These are phyloP conservation scores for Diaporthe ampelina DNA, from an alignment of 2,329 filamentous ascomycete genomes.

Conservation along the genomic window DNA sequence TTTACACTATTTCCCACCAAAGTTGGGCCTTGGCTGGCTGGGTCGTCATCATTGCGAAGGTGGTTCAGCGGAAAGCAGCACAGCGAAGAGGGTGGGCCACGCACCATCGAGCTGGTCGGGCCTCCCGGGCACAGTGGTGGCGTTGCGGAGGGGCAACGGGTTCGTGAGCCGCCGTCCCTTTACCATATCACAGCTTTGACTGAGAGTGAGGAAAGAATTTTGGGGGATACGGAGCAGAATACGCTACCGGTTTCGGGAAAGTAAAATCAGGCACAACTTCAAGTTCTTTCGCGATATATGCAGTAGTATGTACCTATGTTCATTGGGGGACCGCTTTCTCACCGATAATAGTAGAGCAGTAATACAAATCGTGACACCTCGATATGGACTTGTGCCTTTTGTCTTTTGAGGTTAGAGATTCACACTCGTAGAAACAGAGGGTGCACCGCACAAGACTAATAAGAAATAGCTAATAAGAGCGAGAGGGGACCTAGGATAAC, in stretches of 20 bases:
- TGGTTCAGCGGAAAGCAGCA: not conserved
- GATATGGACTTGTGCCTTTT: too few relatives aligned
- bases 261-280: not conserved
- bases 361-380: too few relatives aligned
- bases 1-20: not conserved
- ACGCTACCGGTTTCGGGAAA: not conserved
- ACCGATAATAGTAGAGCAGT: not conserved
- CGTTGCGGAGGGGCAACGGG: not conserved
- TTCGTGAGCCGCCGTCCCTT: not conserved
- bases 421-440: too few relatives aligned
- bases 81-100: not conserved
- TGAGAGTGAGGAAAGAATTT: slow-evolving; percentile 21
- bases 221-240: not conserved
- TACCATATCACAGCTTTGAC: slow-evolving; percentile 14
- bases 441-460: too few relatives aligned
- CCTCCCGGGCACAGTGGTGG: not conserved
- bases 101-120: not conserved
- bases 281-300: too few relatives aligned
- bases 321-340: not conserved
- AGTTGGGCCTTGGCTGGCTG: not conserved
- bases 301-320: too few relatives aligned
- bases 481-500: too few relatives aligned
- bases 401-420: too few relatives aligned
- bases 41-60: not conserved
- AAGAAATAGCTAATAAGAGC: too few relatives aligned